Base-by-base conservation (phyloP, 768 basidiomycete species). In the Boletus vinaceobasis region DNA sequence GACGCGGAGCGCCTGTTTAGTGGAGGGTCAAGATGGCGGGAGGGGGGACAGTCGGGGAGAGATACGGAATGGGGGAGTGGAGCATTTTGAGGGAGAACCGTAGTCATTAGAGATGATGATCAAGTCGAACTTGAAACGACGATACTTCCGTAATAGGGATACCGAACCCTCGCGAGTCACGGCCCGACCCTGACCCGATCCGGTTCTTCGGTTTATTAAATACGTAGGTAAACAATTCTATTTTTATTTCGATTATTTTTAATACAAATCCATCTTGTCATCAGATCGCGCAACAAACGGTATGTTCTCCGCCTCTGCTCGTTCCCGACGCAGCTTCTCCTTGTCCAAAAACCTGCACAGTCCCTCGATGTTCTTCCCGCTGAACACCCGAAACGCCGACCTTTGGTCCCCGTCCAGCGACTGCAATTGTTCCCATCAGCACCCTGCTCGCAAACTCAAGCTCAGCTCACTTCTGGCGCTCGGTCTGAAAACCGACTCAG, bases 301-400 rank as follows among this genome's bases (percentile, higher is more conserved):
- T 39, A 87, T 79, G 67, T 82, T 86, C 61, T 73, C 65, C 42
- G 74, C 68, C 73, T 88, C 87, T 29, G 83, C 77, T 58, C 82
- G 79, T 14, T 77, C 77, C 39, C 78, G 79, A 45, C 86, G 77
- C 60, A 68, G 65, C 46, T 78, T 80, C 66, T 88, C 87, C 71
- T 88, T 86, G 69, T 88, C 83, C 60, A 96, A 68, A 69, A 90
- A 92, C 27, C 69, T 68, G 43, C 87, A 75, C 13, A 97, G 73
- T 3, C 78, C 77, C 13, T 57, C 64, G 10, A 97, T 75, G 39
- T 87, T 89, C 47, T 77, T 71, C 23, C 87, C 87, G 31, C 78
- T 86, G 67, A 90, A 96, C 37, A 92, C 93, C 60, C 88, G 85
- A 69, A 88, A 94, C 7, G 82, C 82, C 0, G 82, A 77, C 61